Evolutionary conservation across 805 yeast genomes (phyloP).

Genomic region (Danielozyma ontarioensis): DNA sequence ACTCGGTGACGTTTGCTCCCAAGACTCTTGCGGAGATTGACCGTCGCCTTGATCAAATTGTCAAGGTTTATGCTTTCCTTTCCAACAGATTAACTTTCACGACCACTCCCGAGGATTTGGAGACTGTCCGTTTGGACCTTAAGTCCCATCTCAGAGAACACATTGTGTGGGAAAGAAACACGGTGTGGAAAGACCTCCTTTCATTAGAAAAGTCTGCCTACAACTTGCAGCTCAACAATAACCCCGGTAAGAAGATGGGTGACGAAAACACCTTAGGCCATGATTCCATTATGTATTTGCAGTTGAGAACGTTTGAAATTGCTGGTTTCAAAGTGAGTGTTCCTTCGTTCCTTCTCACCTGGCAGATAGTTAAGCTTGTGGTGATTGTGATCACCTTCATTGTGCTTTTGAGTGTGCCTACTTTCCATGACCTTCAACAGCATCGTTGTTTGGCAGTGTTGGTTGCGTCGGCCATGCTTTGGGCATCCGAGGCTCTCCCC

Average conservation of each 20-base stretch:
- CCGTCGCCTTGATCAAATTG: conserved; percentile 46
- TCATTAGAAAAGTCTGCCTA: conserved; percentile 46
- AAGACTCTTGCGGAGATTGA: conserved; percentile 35
- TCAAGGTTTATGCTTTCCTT: conserved; percentile 48
- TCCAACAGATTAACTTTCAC: conserved; percentile 32
- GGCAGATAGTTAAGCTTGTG: conserved; percentile 45
- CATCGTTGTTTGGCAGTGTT: conserved; percentile 67
- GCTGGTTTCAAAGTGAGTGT: conserved; percentile 16
- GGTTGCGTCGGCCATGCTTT: conserved; percentile 47
- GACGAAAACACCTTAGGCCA: conserved; percentile 12
- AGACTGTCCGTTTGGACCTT: conserved; percentile 40
- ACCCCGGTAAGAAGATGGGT: conserved; percentile 18
- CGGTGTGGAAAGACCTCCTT: conserved; percentile 96
- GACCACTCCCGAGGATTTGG: conserved; percentile 45
- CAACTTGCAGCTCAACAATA: conserved; percentile 19
- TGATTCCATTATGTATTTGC: conserved; percentile 15
- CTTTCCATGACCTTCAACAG: conserved; percentile 62
- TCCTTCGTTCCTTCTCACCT: conserved; percentile 45
- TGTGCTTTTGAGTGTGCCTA: conserved; percentile 47
- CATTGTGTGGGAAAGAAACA: conserved; percentile 94
- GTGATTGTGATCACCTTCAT: conserved; percentile 49
- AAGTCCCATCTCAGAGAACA: conserved; percentile 72
- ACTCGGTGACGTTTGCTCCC: conserved; percentile 53
- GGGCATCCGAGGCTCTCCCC: conserved; percentile 52
- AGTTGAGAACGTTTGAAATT: conserved; percentile 10